Base-by-base conservation (phyloP, 2,329 filamentous ascomycete species). In the Podosphaera fusca region DNA sequence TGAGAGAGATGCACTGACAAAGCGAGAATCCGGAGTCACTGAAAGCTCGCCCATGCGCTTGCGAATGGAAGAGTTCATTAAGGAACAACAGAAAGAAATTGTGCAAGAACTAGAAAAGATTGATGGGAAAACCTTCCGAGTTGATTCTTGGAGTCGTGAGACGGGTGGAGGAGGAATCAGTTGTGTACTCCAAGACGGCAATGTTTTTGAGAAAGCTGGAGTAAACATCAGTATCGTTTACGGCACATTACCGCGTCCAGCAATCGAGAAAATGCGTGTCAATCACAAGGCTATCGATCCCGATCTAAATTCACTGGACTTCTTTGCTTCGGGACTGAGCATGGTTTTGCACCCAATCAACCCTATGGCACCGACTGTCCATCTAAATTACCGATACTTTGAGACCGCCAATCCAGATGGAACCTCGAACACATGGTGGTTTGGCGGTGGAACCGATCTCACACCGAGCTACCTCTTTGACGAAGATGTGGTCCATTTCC, bases 341-440 rank as follows among this genome's bases (percentile, higher is more conserved):
- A 77, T 98, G 69, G 90, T 98, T 33, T 74, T 96, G 56, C 92
- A 98, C 69, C 92, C 92, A 1, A 77, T 80, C 64, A 98, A 98
- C 71, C 92, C 92, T 53, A 94, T 95, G 84, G 90, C 90, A 6
- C 92, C 92, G 0, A 98, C 92, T 0, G 92, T 98, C 21, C 92
- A 98, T 70, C 77, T 98, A 64, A 98, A 98, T 74, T 96, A 96
- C 75, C 82, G 92, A 58, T 98, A 98, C 72, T 98, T 98, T 67
- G 92, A 98, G 74, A 98, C 92, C 1, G 85, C 86, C 59, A 85
- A 90, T 64, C 79, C 84, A 7, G 84, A 90, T 64, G 87, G 85
- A 49, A 84, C 76, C 62, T 82, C 76, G 56, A 87, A 90, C 61
- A 84, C 88, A 6, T 98, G 92, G 90, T 98, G 92, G 92, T 98